Evolutionary conservation across 345 rosid genomes (phyloP), one percentile per base, ranked within the genome.

Genomic region (Combretum micranthum): DNA sequence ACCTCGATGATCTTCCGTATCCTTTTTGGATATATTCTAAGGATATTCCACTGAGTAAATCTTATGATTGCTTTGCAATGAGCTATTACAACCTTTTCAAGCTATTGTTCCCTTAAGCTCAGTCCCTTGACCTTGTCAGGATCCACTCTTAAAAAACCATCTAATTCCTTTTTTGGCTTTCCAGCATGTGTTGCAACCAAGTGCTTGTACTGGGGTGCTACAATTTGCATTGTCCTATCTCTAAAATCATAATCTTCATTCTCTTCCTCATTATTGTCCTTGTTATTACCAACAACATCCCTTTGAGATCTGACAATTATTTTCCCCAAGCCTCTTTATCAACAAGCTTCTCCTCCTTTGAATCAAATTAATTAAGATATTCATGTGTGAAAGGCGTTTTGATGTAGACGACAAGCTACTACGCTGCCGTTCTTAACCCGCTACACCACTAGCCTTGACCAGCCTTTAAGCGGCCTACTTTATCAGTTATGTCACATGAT

Each of bases 281-380:
- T n/a, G n/a, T n/a, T n/a, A n/a, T n/a, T n/a, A n/a, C n/a, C 42
- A 23, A 12, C 18, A 44, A 10, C 15, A 25, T 56, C 60, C 66
- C 61, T 59, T 70, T 58, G 15, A 83, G 71, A 21, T 73, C 64
- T 8, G 84, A 77, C 58, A 88, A 69, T 67, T 88, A 94, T 77
- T 64, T 83, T 14, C 96, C 94, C 96, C 90, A 88, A 61, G 80
- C 81, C 69, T 75, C 77, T 54, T 83, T 88, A 69, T 78, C 84
- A 20, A 62, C 68, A 49, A 69, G 37, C 56, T 66, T 75, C 64
- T 79, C 78, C 65, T 70, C 85, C 71, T 56, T 68, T 13, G 66
- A 25, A 42, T 75, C 88, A 25, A 13, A 64, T 71, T 56, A 68
- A 66, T 74, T 68, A 21, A 75, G 87, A 70, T 84, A 88, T 66